Conservation (phyloP, 176 grass and related monocot species). For the Aegilops umbellulata region DNA sequence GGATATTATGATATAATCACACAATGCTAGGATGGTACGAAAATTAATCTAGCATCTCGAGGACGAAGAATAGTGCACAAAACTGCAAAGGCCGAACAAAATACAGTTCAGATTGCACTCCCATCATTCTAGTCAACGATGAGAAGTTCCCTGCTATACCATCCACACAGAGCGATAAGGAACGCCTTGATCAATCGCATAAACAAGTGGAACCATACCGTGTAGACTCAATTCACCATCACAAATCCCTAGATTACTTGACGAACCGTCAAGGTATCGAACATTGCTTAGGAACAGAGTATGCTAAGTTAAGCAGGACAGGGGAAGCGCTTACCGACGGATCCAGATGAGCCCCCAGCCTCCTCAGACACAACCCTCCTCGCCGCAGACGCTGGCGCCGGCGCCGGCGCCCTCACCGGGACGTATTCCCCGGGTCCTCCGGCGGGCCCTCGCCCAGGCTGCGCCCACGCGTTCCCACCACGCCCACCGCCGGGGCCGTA, state of each 20-base stretch:
- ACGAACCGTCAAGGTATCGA: neutral
- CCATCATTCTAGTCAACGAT: neutral
- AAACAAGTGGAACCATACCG: neutral
- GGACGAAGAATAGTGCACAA: neutral
- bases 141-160: neutral
- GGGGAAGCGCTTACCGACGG: constrained; percentile 27
- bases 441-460: constrained; percentile 23
- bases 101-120: neutral
- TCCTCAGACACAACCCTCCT: neutral
- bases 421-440: neutral
- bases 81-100: neutral
- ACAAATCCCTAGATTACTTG: neutral
- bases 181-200: neutral
- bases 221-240: neutral
- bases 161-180: neutral
- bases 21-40: neutral
- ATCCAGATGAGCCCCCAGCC: constrained; percentile 3
- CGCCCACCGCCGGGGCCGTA: constrained; percentile 14
- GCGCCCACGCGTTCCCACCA: constrained; percentile 30
- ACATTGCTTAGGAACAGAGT: neutral
- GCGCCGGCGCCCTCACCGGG: neutral
- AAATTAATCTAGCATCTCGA: neutral
- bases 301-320: neutral
- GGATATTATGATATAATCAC: neutral
- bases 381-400: neutral